Percentiles rank a stretch among this genome's conserved stretches.
Conservation (phyloP, 1,284 basidiomycete species). For the Spongiforma sp. region DNA sequence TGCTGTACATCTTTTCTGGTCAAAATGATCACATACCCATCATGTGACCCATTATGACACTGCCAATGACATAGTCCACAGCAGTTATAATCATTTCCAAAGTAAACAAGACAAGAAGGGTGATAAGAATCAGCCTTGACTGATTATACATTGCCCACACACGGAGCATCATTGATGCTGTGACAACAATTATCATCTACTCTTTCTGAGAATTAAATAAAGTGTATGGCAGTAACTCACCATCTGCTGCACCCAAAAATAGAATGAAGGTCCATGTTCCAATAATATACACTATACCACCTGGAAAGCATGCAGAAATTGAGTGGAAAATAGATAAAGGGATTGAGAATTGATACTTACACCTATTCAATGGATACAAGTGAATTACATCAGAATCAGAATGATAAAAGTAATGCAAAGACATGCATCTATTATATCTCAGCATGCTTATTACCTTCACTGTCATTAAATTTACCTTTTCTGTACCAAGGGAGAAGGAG, state of each 20-base stretch:
- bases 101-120: background rate
- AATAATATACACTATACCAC: background rate
- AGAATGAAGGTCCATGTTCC: background rate
- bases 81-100: background rate
- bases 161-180: background rate
- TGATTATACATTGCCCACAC: background rate
- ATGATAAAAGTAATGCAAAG: background rate
- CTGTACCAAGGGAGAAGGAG: background rate
- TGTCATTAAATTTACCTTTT: background rate
- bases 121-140: background rate
- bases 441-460: background rate
- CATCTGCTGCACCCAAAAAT: background rate
- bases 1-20: background rate
- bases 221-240: background rate
- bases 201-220: background rate
- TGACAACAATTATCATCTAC: background rate
- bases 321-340: background rate
- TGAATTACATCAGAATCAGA: background rate
- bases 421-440: background rate
- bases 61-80: background rate
- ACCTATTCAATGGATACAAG: background rate
- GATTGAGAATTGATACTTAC: background rate
- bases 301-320: background rate
- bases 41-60: background rate
- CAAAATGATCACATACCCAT: background rate